Evolutionary conservation across 352 stramenopile species (phyloP).

Genomic region (Phytophthora ohioensis): DNA sequence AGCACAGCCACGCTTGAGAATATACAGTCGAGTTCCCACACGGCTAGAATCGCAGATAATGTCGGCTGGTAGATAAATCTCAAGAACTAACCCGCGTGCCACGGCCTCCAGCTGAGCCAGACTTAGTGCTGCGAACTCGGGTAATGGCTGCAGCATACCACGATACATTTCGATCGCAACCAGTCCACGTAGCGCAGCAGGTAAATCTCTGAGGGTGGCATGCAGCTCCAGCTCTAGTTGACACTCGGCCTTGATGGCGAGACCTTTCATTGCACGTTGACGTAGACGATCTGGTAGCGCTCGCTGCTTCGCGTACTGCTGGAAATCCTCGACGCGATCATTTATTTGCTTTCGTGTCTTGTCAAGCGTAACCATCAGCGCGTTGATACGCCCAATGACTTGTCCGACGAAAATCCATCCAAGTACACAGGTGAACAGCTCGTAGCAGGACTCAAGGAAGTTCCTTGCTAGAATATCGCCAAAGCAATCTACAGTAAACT

Average conservation of each 20-base stretch:
- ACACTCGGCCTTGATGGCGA: constrained; percentile 65
- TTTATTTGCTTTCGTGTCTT: constrained; percentile 64
- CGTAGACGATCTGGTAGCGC: constrained; percentile 52
- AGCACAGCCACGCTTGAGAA: constrained; percentile 59
- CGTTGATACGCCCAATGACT: constrained; percentile 74
- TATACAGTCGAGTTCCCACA: constrained; percentile 49
- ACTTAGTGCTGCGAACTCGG: constrained; percentile 50
- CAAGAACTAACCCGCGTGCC: constrained; percentile 53
- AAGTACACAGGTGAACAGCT: constrained; percentile 70
- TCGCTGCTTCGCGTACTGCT: constrained; percentile 73
- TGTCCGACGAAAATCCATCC: constrained; percentile 84
- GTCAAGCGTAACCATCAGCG: constrained; percentile 74
- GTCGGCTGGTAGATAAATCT: constrained; percentile 74
- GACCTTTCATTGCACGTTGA: constrained; percentile 56
- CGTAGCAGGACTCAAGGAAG: constrained; percentile 66
- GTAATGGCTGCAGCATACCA: constrained; percentile 37
- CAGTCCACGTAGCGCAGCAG: constrained; percentile 40
- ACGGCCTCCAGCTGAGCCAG: constrained; percentile 61
- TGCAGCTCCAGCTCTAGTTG: constrained; percentile 48
- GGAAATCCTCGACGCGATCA: constrained; percentile 66
- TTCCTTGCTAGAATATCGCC: constrained; percentile 74
- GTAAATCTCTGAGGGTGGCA: constrained; percentile 60
- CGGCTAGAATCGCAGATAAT: constrained; percentile 64
- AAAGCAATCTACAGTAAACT: constrained; percentile 87
- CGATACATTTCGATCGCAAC: constrained; percentile 71